phyloP scores from a whole-genome alignment of 768 basidiomycete species.

The Lactifluus pinguis region DNA sequence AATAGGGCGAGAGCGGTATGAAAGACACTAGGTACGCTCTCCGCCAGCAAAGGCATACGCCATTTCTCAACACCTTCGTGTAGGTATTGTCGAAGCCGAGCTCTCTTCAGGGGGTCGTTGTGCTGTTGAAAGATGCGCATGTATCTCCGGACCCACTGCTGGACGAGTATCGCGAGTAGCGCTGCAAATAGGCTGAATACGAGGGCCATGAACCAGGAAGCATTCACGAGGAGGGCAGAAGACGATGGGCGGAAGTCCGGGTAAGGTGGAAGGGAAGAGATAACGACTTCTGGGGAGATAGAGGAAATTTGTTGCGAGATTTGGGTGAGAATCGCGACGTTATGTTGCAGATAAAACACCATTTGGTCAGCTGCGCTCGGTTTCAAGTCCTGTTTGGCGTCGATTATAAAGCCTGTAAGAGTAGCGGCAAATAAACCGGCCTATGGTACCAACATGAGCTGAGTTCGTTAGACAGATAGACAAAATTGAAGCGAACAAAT shows the following conservation, averaged over 20 bases:
- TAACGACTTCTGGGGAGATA: not conserved
- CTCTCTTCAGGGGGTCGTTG: slow-evolving; percentile 26
- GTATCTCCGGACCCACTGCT: slow-evolving; percentile 41
- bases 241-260: slow-evolving; percentile 18
- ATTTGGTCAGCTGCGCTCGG: not conserved
- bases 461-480: not conserved
- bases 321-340: not conserved
- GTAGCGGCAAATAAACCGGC: not conserved
- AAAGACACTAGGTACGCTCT: slow-evolving; percentile 37
- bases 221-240: slow-evolving; percentile 32
- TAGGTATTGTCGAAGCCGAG: slow-evolving; percentile 31
- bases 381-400: not conserved
- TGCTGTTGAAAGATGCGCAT: slow-evolving; percentile 23
- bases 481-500: not conserved
- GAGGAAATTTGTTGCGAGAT: slow-evolving; percentile 3
- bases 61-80: slow-evolving; percentile 33
- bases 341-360: not conserved
- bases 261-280: not conserved
- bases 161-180: slow-evolving; percentile 36
- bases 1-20: slow-evolving; percentile 43
- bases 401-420: not conserved
- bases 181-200: slow-evolving; percentile 34
- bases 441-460: not conserved
- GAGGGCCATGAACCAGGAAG: slow-evolving; percentile 32
- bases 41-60: slow-evolving; percentile 33